Evolutionary conservation across 2,329 filamentous ascomycete species (phyloP).

Genomic region (Coniochaeta sp.): DNA sequence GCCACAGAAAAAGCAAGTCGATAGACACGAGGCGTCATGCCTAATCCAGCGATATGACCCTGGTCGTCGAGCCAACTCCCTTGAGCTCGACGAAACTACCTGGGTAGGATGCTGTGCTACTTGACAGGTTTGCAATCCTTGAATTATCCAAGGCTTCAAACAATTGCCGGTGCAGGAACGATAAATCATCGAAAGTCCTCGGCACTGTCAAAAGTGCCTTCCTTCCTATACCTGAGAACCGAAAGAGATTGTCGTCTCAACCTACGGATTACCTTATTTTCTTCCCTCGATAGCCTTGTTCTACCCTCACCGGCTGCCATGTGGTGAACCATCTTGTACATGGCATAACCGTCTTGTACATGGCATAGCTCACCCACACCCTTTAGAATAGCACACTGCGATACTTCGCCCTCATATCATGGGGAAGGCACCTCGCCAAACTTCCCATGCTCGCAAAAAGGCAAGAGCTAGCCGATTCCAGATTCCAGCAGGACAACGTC

Average conservation of each 20-base stretch:
- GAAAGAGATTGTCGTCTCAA: neutral
- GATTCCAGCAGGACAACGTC: neutral
- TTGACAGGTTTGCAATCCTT: neutral
- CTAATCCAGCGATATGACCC: neutral
- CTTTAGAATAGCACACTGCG: no score
- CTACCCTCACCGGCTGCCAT: neutral
- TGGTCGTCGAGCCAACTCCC: neutral
- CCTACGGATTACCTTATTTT: neutral
- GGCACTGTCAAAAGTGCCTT: neutral
- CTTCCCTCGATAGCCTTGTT: neutral
- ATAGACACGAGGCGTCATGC: neutral
- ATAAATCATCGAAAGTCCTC: neutral
- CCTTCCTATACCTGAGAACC: neutral
- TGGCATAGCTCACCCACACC: no score
- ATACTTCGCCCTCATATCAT: neutral
- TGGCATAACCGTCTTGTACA: no score
- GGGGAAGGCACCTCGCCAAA: neutral
- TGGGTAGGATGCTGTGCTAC: neutral
- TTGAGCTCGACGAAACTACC: neutral
- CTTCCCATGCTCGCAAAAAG: neutral
- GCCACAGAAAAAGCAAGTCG: neutral
- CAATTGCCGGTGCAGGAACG: neutral
- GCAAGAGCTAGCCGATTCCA: neutral
- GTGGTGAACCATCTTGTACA: neutral
- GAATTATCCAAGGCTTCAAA: neutral